Percentiles rank a stretch among this genome's conserved stretches.
Evolutionary conservation across 1,284 basidiomycete species (phyloP).

Genomic region (Leccinum fuscescens): DNA sequence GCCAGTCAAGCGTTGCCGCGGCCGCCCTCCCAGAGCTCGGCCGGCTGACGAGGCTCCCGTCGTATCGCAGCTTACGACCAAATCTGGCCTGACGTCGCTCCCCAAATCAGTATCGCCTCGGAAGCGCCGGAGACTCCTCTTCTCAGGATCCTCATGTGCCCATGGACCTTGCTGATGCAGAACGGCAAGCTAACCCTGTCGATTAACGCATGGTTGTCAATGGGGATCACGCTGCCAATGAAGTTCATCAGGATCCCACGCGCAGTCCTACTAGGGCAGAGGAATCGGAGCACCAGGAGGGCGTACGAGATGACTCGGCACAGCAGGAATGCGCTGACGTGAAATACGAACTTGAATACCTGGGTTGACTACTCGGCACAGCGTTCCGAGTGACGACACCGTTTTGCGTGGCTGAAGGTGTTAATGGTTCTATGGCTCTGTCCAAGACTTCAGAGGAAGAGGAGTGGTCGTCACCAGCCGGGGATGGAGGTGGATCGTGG

Average conservation of each 20-base stretch:
- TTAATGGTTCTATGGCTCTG: conserved; percentile 9
- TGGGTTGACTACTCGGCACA: conserved; percentile 49
- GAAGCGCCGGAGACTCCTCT: conserved; percentile 30
- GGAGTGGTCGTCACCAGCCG: conserved; percentile 8
- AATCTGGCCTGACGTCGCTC: conserved; percentile 9
- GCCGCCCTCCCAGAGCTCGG: conserved; percentile 19
- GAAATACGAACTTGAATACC: conserved; percentile 42
- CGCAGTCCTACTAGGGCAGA: conserved; percentile 2
- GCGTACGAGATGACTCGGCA: neutral
- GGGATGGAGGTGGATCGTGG: conserved; percentile 4
- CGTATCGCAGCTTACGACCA: conserved; percentile 4
- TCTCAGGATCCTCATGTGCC: conserved; percentile 8
- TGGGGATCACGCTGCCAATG: conserved; percentile 24
- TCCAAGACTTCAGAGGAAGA: conserved; percentile 26
- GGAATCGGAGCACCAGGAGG: conserved; percentile 4
- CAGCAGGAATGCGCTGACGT: conserved; percentile 29
- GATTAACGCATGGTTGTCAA: conserved; percentile 14
- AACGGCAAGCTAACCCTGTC: conserved; percentile 4
- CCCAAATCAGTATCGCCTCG: conserved; percentile 18
- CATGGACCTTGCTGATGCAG: conserved; percentile 4
- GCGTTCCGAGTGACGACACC: conserved; percentile 56
- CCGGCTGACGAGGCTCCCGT: conserved; percentile 1
- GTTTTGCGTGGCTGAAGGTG: conserved; percentile 31
- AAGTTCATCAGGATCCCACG: conserved; percentile 5
- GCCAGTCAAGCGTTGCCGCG: conserved; percentile 30